phyloP scores from a whole-genome alignment of 208 protist genomes.

The Acanthamoeba healyi region DNA sequence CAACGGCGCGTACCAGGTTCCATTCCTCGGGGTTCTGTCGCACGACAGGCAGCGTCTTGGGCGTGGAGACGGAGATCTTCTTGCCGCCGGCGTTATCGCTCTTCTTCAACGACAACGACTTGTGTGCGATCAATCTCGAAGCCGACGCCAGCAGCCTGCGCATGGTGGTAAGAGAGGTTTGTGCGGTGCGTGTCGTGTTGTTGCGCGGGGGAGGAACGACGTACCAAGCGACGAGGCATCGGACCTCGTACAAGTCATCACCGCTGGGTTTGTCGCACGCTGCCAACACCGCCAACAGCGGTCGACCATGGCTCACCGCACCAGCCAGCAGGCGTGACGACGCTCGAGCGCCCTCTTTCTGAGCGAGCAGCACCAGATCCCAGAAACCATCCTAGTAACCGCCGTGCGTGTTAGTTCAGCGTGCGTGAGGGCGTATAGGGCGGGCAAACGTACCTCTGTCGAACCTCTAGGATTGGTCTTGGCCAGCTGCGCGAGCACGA shows the following conservation, averaged over 20 bases:
- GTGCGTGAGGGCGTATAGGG: neutral
- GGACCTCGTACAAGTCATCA: neutral
- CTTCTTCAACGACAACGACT: neutral
- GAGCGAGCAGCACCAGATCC: slow-evolving; percentile 1
- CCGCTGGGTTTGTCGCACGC: neutral
- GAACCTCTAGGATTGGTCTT: neutral
- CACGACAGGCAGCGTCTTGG: neutral
- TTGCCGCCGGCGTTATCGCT: neutral
- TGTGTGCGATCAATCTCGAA: neutral
- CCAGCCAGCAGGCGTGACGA: neutral
- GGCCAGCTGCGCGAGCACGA: neutral
- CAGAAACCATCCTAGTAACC: slow-evolving; percentile 11
- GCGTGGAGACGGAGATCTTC: neutral
- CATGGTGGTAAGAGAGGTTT: neutral
- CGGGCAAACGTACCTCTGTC: neutral
- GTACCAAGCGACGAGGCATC: neutral
- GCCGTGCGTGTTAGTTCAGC: neutral
- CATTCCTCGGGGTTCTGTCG: neutral
- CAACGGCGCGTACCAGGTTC: neutral
- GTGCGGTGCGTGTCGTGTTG: neutral
- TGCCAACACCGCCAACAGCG: slow-evolving; percentile 6
- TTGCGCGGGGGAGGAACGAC: no score
- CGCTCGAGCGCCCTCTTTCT: neutral
- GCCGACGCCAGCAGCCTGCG: neutral
- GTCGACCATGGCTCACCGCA: neutral